phyloP scores from a whole-genome alignment of 2,329 filamentous ascomycete genomes.

The Fusarium sp. region DNA sequence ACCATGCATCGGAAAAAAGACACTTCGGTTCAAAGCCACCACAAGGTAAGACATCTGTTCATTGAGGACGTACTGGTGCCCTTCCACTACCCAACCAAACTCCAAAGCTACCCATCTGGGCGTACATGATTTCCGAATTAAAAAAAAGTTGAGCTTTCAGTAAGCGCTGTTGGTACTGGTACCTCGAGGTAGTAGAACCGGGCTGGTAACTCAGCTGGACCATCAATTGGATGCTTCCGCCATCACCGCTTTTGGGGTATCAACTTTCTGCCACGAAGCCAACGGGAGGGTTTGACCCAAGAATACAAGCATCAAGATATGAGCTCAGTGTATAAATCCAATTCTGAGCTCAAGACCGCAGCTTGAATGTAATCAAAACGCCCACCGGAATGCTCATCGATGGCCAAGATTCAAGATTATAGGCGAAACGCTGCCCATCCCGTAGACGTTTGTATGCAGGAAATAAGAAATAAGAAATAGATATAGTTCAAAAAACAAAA shows the following conservation, averaged over 20 bases:
- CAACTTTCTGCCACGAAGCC: slow-evolving; percentile 46
- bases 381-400: slow-evolving; percentile 16
- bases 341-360: slow-evolving; percentile 30
- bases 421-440: slow-evolving; percentile 9
- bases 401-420: slow-evolving; percentile 32
- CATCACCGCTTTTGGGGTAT: slow-evolving; percentile 50
- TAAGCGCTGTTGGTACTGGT: slow-evolving; percentile 32
- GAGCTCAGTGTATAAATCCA: slow-evolving; percentile 35
- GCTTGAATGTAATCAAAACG: slow-evolving; percentile 4
- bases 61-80: slow-evolving; percentile 14
- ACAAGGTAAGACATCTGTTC: slow-evolving; percentile 16
- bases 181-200: slow-evolving; percentile 14
- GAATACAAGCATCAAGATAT: slow-evolving; percentile 40
- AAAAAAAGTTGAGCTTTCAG: slow-evolving; percentile 27
- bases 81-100: slow-evolving; percentile 31
- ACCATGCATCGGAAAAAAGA: slow-evolving; percentile 14
- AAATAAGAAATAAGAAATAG: slow-evolving; percentile 30
- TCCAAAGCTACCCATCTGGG: slow-evolving; percentile 22
- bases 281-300: slow-evolving; percentile 39
- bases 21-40: slow-evolving; percentile 25
- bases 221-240: slow-evolving; percentile 36
- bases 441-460: slow-evolving; percentile 16
- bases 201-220: slow-evolving; percentile 27
- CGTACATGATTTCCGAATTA: slow-evolving; percentile 33
- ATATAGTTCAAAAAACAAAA: slow-evolving; percentile 26